Conservation (phyloP, 2,329 filamentous ascomycete species). For the Trichoderma guizhouense region DNA sequence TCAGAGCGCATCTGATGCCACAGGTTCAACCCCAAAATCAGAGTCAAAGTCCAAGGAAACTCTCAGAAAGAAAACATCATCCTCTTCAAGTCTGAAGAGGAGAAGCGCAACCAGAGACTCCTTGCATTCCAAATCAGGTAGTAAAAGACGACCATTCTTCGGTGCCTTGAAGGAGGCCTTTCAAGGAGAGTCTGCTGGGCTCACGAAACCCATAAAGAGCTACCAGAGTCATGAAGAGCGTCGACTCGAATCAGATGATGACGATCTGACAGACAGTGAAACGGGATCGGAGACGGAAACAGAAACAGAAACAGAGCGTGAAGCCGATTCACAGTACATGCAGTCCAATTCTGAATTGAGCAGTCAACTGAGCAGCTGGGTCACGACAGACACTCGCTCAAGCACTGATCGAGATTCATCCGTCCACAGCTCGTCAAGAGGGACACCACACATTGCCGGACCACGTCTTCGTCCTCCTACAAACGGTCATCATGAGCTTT, state of each 20-base stretch:
- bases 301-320: neutral
- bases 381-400: conserved; percentile 9
- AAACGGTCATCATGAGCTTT: conserved; percentile 53
- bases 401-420: conserved; percentile 20
- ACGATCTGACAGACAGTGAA: conserved; percentile 15
- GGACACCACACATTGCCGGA: conserved; percentile 29
- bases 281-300: neutral
- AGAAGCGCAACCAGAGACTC: conserved; percentile 52
- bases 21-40: conserved; percentile 14
- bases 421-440: conserved; percentile 23
- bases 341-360: conserved; percentile 18
- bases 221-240: conserved; percentile 49
- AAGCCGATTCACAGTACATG: conserved; percentile 19
- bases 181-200: conserved; percentile 55
- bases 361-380: conserved; percentile 17
- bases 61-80: conserved; percentile 29
- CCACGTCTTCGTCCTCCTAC: conserved; percentile 48
- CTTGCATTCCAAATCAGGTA: conserved; percentile 44
- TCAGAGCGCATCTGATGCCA: neutral
- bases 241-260: conserved; percentile 26
- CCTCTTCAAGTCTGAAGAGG: conserved; percentile 48
- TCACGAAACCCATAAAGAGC: conserved; percentile 43
- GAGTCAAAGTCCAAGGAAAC: neutral
- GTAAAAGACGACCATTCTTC: conserved; percentile 50
- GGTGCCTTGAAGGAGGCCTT: conserved; percentile 61